Evolutionary conservation across 139 green algal species (phyloP), one percentile per base, ranked within the genome.

Genomic region (Tetradesmus lagerheimii): DNA sequence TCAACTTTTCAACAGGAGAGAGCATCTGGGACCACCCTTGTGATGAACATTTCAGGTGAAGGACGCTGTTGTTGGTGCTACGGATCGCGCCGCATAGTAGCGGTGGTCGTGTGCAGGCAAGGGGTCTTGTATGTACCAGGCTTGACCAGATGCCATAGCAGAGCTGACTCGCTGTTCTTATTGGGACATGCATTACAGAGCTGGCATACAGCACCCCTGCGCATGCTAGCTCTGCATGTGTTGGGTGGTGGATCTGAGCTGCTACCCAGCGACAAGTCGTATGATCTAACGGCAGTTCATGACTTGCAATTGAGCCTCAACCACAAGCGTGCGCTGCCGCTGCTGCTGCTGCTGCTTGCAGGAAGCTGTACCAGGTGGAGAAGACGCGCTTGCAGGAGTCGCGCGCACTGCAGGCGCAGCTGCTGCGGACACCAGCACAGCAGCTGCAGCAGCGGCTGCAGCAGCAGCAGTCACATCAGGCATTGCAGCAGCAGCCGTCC

Each of bases 11-110:
- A 29, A 94, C 87, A 0, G 95, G 96, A 2, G 94, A 98, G 86
- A 96, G 93, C 89, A 94, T 97, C 35, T 98, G 96, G 96, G 96
- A 98, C 78, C 96, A 98, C 84, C 96, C 96, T 20, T 98, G 95
- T 78, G 96, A 98, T 82, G 94, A 96, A 57, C 92, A 95, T 62
- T 97, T 94, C 85, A 89, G 94, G 93, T 87, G 29, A 62, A 50
- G 20, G 1, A 37, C 67, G 62, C 62, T 27, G 16, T 34, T 45
- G 80, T 29, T 43, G 27, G 27, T 83, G 2, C 18, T 39, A 77
- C 29, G 27, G 75, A 11, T 62, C n/a, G 47, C 47, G 1, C 47
- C 20, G 47, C 47, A 62, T 62, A 20, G 8, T 14, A 4, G 4
- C 5, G 4, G 43, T 50, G 43, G 4, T 50, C 43, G n/a, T n/a